These are phyloP conservation scores for Pseudonectria foliicola DNA, from an alignment of 2,329 filamentous ascomycete genomes.

Conservation along the genomic window DNA sequence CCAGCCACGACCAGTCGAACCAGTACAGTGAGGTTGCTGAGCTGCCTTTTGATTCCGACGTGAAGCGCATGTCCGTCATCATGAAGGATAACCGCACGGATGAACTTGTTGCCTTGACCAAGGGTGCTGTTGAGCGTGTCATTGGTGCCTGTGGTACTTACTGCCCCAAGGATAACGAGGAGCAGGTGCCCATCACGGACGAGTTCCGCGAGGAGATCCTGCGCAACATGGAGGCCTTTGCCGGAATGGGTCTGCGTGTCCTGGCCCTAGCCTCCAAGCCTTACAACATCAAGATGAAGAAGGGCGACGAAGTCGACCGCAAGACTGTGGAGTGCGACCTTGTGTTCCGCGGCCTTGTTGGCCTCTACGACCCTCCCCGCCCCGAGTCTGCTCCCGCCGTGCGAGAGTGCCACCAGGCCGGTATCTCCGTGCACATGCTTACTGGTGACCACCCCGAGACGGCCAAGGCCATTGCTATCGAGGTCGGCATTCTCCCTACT, in stretches of 20 bases:
- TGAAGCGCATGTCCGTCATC: slow-evolving; percentile 69
- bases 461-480: slow-evolving; percentile 52
- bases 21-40: slow-evolving; percentile 54
- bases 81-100: slow-evolving; percentile 37
- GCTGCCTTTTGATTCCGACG: slow-evolving; percentile 63
- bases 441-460: slow-evolving; percentile 61
- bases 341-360: slow-evolving; percentile 59
- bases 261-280: slow-evolving; percentile 52
- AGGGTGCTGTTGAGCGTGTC: slow-evolving; percentile 62
- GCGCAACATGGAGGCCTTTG: slow-evolving; percentile 57
- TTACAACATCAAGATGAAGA: slow-evolving; percentile 27
- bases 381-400: slow-evolving; percentile 57
- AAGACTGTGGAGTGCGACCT: slow-evolving; percentile 52
- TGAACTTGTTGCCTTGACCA: slow-evolving; percentile 39
- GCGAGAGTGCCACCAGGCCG: slow-evolving; percentile 51
- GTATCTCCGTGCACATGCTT: slow-evolving; percentile 61
- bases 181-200: slow-evolving; percentile 37
- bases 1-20: slow-evolving; percentile 35
- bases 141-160: slow-evolving; percentile 51
- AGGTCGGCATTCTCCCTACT: slow-evolving; percentile 52
- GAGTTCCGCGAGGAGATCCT: slow-evolving; percentile 49
- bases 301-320: slow-evolving; percentile 41
- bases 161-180: slow-evolving; percentile 31
- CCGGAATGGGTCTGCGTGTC: slow-evolving; percentile 57
- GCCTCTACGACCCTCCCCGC: slow-evolving; percentile 65